A percentile compares a stretch with the other conserved stretches of the same genome.
These are phyloP conservation scores for Pseudogymnoascus sp. DNA, from an alignment of 2,329 filamentous ascomycete genomes.

Conservation along the genomic window DNA sequence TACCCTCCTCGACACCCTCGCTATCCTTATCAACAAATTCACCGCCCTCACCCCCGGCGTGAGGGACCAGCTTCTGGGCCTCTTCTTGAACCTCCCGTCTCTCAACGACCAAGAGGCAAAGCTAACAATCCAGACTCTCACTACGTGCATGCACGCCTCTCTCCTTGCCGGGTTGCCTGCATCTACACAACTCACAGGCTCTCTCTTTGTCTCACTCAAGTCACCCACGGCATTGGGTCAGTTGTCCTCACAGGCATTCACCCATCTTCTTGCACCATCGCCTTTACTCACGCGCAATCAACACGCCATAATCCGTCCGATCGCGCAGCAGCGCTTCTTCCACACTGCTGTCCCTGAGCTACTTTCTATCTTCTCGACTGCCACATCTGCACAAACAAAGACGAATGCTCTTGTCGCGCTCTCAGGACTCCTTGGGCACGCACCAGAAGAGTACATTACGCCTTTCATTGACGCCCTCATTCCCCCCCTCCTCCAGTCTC, in stretches of 20 bases:
- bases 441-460: constrained; percentile 14
- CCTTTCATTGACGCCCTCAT: constrained; percentile 15
- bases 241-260: constrained; percentile 22
- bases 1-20: constrained; percentile 19
- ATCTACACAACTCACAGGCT: constrained; percentile 13
- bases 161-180: constrained; percentile 18
- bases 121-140: constrained; percentile 16
- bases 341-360: constrained; percentile 11
- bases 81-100: constrained; percentile 15
- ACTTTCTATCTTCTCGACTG: constrained; percentile 14
- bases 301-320: constrained; percentile 21
- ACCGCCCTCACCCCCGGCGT: constrained; percentile 13
- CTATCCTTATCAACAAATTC: constrained; percentile 26
- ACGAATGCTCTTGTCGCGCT: constrained; percentile 24
- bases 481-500: constrained; percentile 21
- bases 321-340: constrained; percentile 21
- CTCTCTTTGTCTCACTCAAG: constrained; percentile 16
- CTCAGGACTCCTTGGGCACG: constrained; percentile 20
- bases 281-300: constrained; percentile 23
- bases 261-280: constrained; percentile 21
- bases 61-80: neutral
- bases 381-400: constrained; percentile 12
- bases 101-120: neutral
- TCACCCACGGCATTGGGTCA: neutral
- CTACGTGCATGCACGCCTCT: constrained; percentile 22